These are phyloP conservation scores for Santalum album DNA, from an alignment of 164 flowering plant species.

Conservation along the genomic window DNA sequence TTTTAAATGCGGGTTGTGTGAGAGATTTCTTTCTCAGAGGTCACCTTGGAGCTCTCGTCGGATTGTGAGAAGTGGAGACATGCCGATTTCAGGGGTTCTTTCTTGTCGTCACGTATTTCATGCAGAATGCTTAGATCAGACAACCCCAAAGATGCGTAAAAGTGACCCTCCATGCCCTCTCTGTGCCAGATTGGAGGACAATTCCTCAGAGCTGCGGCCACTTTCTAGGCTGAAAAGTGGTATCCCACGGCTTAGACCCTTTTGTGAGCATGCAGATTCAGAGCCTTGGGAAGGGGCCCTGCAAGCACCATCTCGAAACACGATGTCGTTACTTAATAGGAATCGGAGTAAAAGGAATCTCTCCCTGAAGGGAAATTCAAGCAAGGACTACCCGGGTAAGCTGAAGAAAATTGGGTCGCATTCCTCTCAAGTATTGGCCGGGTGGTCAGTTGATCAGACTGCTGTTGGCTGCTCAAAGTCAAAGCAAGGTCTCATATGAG, in stretches of 20 bases:
- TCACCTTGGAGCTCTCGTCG: slow-evolving; percentile 86
- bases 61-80: slow-evolving; percentile 72
- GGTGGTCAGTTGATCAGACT: slow-evolving; percentile 33
- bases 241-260: slow-evolving; percentile 42
- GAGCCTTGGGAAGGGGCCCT: slow-evolving; percentile 77
- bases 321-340: slow-evolving; percentile 49
- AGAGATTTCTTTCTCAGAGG: slow-evolving; percentile 63
- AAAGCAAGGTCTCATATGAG: slow-evolving; percentile 25
- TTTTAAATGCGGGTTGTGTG: slow-evolving; percentile 66
- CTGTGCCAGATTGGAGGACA: slow-evolving; percentile 43
- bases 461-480: slow-evolving; percentile 37
- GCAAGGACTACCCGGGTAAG: slow-evolving; percentile 56
- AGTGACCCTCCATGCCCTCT: slow-evolving; percentile 86
- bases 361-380: slow-evolving; percentile 41
- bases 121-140: slow-evolving; percentile 88
- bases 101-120: slow-evolving; percentile 81
- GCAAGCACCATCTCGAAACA: slow-evolving; percentile 46
- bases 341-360: slow-evolving; percentile 55
- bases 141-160: slow-evolving; percentile 52
- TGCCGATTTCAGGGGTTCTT: slow-evolving; percentile 87
- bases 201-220: slow-evolving; percentile 27
- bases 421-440: slow-evolving; percentile 31
- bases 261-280: slow-evolving; percentile 53
- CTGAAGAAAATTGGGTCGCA: slow-evolving; percentile 35
- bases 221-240: slow-evolving; percentile 31